A percentile compares a stretch with the other conserved stretches of the same genome.
These are phyloP conservation scores for Platanthera zijinensis DNA, from an alignment of 106 monocot genomes.

Conservation along the genomic window DNA sequence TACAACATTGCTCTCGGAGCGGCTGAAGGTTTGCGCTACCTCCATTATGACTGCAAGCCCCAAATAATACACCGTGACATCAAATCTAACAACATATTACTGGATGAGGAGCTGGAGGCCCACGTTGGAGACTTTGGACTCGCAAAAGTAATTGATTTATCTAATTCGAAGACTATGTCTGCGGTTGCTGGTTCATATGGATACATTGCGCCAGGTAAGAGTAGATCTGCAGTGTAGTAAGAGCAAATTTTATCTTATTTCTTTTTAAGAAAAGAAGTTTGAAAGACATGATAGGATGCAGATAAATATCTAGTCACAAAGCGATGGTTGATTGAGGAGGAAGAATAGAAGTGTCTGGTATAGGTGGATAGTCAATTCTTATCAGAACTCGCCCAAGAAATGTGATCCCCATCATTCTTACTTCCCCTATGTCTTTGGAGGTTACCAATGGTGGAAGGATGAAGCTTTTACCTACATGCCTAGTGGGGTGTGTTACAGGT, in stretches of 20 bases:
- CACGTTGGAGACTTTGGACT: slow-evolving; percentile 72
- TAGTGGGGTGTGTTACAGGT: too few relatives aligned
- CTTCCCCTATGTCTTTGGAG: too few relatives aligned
- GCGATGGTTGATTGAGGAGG: too few relatives aligned
- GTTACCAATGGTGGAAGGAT: neutral
- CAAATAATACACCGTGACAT: slow-evolving; percentile 72
- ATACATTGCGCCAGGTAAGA: slow-evolving; percentile 76
- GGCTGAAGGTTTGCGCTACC: slow-evolving; percentile 70
- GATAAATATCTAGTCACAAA: too few relatives aligned
- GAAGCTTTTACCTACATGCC: too few relatives aligned
- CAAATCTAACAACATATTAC: slow-evolving; percentile 70
- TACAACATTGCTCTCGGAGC: slow-evolving; percentile 73
- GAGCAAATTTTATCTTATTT: neutral
- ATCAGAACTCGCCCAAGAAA: too few relatives aligned
- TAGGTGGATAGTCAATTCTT: too few relatives aligned
- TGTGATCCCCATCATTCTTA: too few relatives aligned
- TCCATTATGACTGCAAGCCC: slow-evolving; percentile 70
- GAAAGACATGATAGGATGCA: too few relatives aligned
- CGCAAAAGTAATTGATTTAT: slow-evolving; percentile 41
- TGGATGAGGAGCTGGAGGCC: slow-evolving; percentile 63
- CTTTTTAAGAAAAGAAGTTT: neutral
- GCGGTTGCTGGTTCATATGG: slow-evolving; percentile 83
- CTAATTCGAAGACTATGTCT: slow-evolving; percentile 68
- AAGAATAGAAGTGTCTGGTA: too few relatives aligned
- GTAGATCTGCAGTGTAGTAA: neutral